A percentile compares a stretch with the other conserved stretches of the same genome.
phyloP scores from a whole-genome alignment of 2,329 filamentous ascomycete genomes.

The Aspergillus arachidicola region DNA sequence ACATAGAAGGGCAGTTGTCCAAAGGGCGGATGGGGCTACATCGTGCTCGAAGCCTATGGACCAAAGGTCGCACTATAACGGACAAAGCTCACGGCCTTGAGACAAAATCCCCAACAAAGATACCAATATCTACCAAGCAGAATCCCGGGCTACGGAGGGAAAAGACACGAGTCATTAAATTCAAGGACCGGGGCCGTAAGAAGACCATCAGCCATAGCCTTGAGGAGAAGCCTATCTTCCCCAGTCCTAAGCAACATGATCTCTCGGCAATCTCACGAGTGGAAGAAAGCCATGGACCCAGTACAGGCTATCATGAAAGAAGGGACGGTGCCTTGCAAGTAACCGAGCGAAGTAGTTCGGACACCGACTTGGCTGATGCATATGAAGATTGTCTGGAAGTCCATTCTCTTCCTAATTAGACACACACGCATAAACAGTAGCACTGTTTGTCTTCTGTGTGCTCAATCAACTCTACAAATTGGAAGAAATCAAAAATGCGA shows the following conservation, averaged over 20 bases:
- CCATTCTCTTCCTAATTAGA: slow-evolving; percentile 26
- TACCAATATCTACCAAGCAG: slow-evolving; percentile 8
- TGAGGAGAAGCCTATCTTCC: slow-evolving; percentile 5
- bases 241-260: background rate
- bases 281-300: background rate
- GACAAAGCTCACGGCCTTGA: slow-evolving; percentile 17
- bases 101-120: slow-evolving; percentile 10
- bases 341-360: slow-evolving; percentile 18
- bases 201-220: background rate
- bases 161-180: slow-evolving; percentile 14
- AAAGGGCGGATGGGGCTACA: slow-evolving; percentile 15
- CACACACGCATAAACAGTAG: background rate
- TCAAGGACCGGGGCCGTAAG: slow-evolving; percentile 12
- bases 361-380: slow-evolving; percentile 24
- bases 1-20: slow-evolving; percentile 8
- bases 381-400: slow-evolving; percentile 31
- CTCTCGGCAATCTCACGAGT: background rate
- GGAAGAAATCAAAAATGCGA: background rate
- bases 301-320: background rate
- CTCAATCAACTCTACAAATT: background rate
- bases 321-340: background rate
- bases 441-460: background rate
- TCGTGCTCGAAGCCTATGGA: slow-evolving; percentile 16
- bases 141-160: slow-evolving; percentile 16
- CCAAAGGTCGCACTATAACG: slow-evolving; percentile 15